Base-by-base conservation (phyloP, 345 rosid genomes). In the Chamaenerion angustifolium region DNA sequence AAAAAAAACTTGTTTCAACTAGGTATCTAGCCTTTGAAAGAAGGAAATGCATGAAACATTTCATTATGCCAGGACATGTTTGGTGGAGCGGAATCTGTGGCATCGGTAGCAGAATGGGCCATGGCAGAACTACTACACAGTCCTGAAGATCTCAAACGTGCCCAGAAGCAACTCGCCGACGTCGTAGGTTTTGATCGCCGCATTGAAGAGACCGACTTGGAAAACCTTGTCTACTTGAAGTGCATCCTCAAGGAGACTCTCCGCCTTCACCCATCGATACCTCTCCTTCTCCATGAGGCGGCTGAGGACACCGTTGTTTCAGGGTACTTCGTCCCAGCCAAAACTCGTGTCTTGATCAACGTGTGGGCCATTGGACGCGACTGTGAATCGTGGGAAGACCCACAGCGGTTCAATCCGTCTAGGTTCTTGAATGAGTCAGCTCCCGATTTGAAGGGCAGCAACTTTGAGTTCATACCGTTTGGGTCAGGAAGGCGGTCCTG, bases 11-110 rank as follows among this genome's bases (percentile, higher is more conserved):
- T n/a, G n/a, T n/a, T n/a, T n/a, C n/a, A n/a, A n/a, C n/a, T n/a
- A n/a, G n/a, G n/a, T n/a, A n/a, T n/a, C n/a, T n/a, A n/a, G n/a
- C n/a, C n/a, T n/a, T n/a, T n/a, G n/a, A n/a, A n/a, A n/a, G n/a
- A n/a, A n/a, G n/a, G n/a, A n/a, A n/a, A n/a, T n/a, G n/a, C n/a
- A n/a, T n/a, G n/a, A n/a, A n/a, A n/a, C n/a, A n/a, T n/a, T n/a
- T n/a, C n/a, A n/a, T n/a, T n/a, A n/a, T n/a, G n/a, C n/a, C n/a
- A n/a, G n/a, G n/a, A n/a, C n/a, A n/a, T n/a, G n/a, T n/a, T n/a
- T n/a, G n/a, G n/a, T n/a, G n/a, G n/a, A n/a, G n/a, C 82, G 0
- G 90, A 85, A 48, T 82, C 90, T 1, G 95, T 85, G 57, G 87
- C 85, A 8, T 85, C 95, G 6, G 81, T 85, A 16, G 77, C 79